Evolutionary conservation across 2,329 filamentous ascomycete genomes (phyloP).

Genomic region (Tolypocladium guangdongense): DNA sequence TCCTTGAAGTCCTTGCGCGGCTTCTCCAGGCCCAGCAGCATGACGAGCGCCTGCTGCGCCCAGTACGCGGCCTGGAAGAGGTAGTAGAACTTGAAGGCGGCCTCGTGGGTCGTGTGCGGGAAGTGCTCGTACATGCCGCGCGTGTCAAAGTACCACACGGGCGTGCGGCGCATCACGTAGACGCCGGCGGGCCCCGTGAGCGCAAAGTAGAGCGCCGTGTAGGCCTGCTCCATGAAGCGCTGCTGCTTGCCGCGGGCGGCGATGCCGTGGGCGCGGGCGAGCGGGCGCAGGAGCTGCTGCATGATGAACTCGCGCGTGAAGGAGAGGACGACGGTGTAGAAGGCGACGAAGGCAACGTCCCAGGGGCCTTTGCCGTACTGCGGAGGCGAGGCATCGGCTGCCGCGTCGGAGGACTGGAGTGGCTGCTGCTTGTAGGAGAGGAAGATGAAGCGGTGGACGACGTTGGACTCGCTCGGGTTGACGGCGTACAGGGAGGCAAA

Average conservation of each 20-base stretch:
- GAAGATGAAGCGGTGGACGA: constrained; percentile 72
- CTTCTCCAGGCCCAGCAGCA: constrained; percentile 81
- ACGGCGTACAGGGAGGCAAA: constrained; percentile 60
- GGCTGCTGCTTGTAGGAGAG: constrained; percentile 68
- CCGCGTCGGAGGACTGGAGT: constrained; percentile 15
- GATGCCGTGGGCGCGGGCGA: constrained; percentile 61
- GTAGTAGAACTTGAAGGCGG: constrained; percentile 87
- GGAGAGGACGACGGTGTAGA: constrained; percentile 81
- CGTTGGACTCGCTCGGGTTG: constrained; percentile 69
- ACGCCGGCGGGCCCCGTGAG: constrained; percentile 74
- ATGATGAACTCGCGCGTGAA: constrained; percentile 95
- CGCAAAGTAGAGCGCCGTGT: constrained; percentile 84
- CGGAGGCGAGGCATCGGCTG: constrained; percentile 23
- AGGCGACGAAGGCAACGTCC: constrained; percentile 78
- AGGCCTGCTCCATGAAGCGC: constrained; percentile 93
- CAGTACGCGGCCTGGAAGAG: constrained; percentile 91
- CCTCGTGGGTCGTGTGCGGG: constrained; percentile 73
- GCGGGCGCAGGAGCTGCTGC: constrained; percentile 74
- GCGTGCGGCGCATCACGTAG: constrained; percentile 83
- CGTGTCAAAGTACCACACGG: constrained; percentile 94
- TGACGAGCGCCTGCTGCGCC: constrained; percentile 89
- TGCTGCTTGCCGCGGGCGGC: constrained; percentile 63
- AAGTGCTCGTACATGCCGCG: constrained; percentile 81
- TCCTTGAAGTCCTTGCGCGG: constrained; percentile 92
- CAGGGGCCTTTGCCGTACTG: constrained; percentile 85